These are phyloP conservation scores for Canna indica DNA, from an alignment of 176 grass and related monocot species.

Conservation along the genomic window DNA sequence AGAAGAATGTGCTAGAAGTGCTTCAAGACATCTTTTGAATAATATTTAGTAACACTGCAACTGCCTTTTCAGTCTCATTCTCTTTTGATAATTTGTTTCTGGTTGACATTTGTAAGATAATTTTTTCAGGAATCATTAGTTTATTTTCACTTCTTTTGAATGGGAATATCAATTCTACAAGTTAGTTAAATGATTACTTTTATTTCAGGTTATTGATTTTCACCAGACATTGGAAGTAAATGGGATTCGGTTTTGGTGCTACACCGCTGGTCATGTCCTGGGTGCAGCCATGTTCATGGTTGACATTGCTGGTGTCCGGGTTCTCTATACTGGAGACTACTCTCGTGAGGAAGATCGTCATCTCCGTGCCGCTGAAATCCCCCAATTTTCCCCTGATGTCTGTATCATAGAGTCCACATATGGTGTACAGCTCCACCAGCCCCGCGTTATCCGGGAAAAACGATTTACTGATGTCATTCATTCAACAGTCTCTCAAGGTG, in stretches of 20 bases:
- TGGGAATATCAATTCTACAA: no score
- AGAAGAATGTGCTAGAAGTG: no score
- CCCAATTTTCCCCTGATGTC: conserved; percentile 76
- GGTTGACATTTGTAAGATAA: no score
- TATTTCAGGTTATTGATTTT: conserved; percentile 81
- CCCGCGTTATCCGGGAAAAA: conserved; percentile 59
- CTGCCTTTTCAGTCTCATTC: not conserved
- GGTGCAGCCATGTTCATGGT: conserved; percentile 99
- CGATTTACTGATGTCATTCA: conserved; percentile 90
- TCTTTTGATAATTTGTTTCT: not conserved
- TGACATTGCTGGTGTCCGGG: conserved; percentile 81
- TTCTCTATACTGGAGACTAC: conserved; percentile 94
- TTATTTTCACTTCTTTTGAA: no score
- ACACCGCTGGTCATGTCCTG: conserved; percentile 89
- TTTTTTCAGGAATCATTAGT: no score
- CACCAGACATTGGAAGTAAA: conserved; percentile 94
- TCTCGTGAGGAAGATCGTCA: conserved; percentile 89
- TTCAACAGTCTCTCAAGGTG: conserved; percentile 64
- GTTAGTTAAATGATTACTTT: not conserved
- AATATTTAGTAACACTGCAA: no score
- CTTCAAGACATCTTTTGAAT: no score
- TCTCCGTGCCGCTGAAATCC: conserved; percentile 70
- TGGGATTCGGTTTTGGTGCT: conserved; percentile 99
- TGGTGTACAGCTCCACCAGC: conserved; percentile 80
- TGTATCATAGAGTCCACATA: conserved; percentile 95